Evolutionary conservation across 345 rosid genomes (phyloP).

Genomic region (Arabidopsis suecica): DNA sequence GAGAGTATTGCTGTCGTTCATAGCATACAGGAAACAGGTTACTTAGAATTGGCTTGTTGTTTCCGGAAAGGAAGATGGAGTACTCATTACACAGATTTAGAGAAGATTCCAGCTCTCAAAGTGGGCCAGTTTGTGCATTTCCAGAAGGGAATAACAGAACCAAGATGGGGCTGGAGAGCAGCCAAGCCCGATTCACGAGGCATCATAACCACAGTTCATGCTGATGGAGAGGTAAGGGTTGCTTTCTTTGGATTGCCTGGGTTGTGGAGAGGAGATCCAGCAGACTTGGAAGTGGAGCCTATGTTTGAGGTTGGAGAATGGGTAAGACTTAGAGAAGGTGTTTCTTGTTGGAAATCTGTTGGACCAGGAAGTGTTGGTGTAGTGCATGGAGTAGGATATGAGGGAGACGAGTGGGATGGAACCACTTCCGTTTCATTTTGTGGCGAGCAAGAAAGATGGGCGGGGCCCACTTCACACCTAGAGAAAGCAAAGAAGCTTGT

Average conservation of each 20-base stretch:
- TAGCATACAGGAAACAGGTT: conserved; percentile 86
- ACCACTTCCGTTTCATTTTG: conserved; percentile 79
- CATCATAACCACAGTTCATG: conserved; percentile 80
- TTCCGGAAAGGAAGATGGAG: conserved; percentile 85
- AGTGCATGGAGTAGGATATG: conserved; percentile 84
- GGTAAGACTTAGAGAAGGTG: conserved; percentile 73
- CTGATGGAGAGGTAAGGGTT: conserved; percentile 91
- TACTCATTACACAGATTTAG: conserved; percentile 84
- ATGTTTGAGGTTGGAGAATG: conserved; percentile 94
- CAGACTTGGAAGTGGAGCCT: conserved; percentile 76
- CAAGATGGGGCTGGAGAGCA: conserved; percentile 99
- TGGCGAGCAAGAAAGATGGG: conserved; percentile 95
- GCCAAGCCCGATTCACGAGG: conserved; percentile 76
- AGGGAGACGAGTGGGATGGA: conserved; percentile 86
- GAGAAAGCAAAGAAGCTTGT: conserved; percentile 65
- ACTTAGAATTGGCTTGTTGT: conserved; percentile 93
- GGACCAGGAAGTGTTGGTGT: conserved; percentile 85
- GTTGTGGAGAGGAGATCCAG: conserved; percentile 95
- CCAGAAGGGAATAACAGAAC: conserved; percentile 77
- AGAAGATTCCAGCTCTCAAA: conserved; percentile 77
- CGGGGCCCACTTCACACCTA: conserved; percentile 71
- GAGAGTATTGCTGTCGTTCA: conserved; percentile 93
- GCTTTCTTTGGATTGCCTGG: conserved; percentile 83
- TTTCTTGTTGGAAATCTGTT: conserved; percentile 73
- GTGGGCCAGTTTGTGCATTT: conserved; percentile 89